Evolutionary conservation across 2,329 filamentous ascomycete genomes (phyloP).

Genomic region (Thermothelomyces thermophilus): DNA sequence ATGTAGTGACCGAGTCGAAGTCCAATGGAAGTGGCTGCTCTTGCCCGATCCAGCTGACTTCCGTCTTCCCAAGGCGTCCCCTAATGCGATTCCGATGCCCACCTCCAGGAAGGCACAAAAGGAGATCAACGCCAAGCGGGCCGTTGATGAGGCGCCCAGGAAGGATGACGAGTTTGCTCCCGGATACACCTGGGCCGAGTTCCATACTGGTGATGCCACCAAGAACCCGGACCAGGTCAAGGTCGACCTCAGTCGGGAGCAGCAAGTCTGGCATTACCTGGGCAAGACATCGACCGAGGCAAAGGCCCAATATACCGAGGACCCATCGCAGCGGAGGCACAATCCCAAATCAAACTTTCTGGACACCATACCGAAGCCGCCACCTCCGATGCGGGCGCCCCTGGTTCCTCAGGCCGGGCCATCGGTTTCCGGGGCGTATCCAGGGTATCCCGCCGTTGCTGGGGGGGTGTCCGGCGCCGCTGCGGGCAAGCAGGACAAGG

Average conservation of each 20-base stretch:
- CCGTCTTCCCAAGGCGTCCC: constrained; percentile 66
- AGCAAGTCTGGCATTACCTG: constrained; percentile 85
- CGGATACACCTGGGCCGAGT: constrained; percentile 71
- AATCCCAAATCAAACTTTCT: constrained; percentile 67
- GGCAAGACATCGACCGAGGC: constrained; percentile 82
- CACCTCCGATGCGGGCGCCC: constrained; percentile 23
- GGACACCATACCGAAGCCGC: constrained; percentile 54
- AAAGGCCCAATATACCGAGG: constrained; percentile 83
- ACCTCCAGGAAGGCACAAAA: constrained; percentile 56
- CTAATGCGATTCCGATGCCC: constrained; percentile 66
- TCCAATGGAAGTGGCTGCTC: constrained; percentile 79
- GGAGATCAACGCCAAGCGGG: constrained; percentile 60
- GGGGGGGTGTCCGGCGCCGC: constrained; percentile 5
- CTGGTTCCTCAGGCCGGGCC: constrained; percentile 19
- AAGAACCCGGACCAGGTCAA: constrained; percentile 56
- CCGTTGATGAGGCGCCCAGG: constrained; percentile 54
- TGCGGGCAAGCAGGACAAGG: constrained; percentile 35
- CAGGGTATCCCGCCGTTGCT: constrained; percentile 12
- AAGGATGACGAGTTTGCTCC: constrained; percentile 62
- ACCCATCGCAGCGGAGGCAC: constrained; percentile 52
- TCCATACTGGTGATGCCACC: constrained; percentile 54
- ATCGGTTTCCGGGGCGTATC: constrained; percentile 18
- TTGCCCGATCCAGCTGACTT: constrained; percentile 66
- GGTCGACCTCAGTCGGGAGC: constrained; percentile 63
- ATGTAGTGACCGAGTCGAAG: constrained; percentile 62